Percentiles rank a stretch among this genome's conserved stretches.
These are phyloP conservation scores for Asterella californica DNA, from an alignment of 225 moss, liverwort and hornwort species.

Conservation along the genomic window DNA sequence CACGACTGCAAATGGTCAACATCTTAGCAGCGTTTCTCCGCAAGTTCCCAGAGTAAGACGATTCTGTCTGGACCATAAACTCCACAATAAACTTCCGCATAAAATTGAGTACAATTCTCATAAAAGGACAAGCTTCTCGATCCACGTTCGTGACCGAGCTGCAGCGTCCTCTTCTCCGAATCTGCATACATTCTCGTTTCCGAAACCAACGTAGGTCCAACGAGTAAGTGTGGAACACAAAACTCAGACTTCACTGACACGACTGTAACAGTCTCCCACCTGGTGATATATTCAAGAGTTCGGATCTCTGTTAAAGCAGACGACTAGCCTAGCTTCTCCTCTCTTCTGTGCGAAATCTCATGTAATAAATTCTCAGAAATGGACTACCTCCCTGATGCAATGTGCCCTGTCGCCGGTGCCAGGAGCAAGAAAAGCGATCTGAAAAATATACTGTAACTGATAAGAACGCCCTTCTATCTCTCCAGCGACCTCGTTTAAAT, in stretches of 20 bases:
- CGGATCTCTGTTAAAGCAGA: neutral
- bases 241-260: neutral
- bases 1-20: neutral
- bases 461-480: neutral
- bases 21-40: neutral
- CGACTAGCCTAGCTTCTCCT: neutral
- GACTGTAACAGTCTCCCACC: neutral
- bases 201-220: neutral
- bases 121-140: neutral
- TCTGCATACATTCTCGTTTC: neutral
- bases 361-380: neutral
- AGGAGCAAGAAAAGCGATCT: neutral
- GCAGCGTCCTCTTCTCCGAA: neutral
- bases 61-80: neutral
- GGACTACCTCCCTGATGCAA: neutral
- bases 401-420: neutral
- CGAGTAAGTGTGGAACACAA: neutral
- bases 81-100: neutral
- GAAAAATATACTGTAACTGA: neutral
- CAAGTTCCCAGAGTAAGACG: too few relatives aligned
- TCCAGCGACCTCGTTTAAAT: neutral
- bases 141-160: neutral
- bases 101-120: neutral
- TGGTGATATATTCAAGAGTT: neutral
- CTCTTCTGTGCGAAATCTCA: neutral